A percentile compares a stretch with the other conserved stretches of the same genome.
Evolutionary conservation across 768 basidiomycete species (phyloP).

Genomic region (Trametopsis cervina): DNA sequence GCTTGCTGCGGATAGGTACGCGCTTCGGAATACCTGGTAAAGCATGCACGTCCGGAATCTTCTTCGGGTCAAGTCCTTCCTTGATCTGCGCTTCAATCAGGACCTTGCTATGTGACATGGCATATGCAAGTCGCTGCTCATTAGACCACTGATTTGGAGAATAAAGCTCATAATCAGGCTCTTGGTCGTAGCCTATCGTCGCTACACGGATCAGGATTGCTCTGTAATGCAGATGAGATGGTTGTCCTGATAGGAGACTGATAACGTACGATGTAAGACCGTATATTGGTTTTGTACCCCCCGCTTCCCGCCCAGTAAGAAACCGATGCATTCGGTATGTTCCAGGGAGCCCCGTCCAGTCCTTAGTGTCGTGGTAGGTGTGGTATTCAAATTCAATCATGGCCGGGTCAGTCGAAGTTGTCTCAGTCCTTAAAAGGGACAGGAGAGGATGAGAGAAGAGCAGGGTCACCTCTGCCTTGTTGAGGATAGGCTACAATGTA

Average conservation of each 20-base stretch:
- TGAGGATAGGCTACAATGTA: constrained; percentile 61
- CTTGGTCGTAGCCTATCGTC: constrained; percentile 37
- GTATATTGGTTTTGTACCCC: constrained; percentile 83
- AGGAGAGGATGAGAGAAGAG: constrained; percentile 83
- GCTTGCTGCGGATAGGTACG: too few species aligned
- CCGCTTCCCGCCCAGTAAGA: constrained; percentile 78
- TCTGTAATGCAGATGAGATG: constrained; percentile 23
- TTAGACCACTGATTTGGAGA: constrained; percentile 37
- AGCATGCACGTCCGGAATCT: background rate
- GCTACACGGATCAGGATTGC: constrained; percentile 47
- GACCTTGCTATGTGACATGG: constrained; percentile 25
- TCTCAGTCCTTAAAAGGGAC: constrained; percentile 58
- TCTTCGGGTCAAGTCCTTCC: constrained; percentile 15
- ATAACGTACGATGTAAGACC: constrained; percentile 76
- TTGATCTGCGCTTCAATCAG: constrained; percentile 20
- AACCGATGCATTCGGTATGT: constrained; percentile 64
- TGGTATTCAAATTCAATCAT: constrained; percentile 57
- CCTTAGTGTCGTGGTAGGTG: constrained; percentile 46
- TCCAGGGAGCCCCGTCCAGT: constrained; percentile 28
- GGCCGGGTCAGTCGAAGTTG: constrained; percentile 54
- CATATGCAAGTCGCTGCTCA: constrained; percentile 36
- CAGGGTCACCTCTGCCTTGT: constrained; percentile 67
- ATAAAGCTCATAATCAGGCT: constrained; percentile 38
- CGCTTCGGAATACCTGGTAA: too few species aligned
- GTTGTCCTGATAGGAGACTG: background rate